Conservation (phyloP, 176 grass and related monocot genomes). For the Oryza brachyantha region DNA sequence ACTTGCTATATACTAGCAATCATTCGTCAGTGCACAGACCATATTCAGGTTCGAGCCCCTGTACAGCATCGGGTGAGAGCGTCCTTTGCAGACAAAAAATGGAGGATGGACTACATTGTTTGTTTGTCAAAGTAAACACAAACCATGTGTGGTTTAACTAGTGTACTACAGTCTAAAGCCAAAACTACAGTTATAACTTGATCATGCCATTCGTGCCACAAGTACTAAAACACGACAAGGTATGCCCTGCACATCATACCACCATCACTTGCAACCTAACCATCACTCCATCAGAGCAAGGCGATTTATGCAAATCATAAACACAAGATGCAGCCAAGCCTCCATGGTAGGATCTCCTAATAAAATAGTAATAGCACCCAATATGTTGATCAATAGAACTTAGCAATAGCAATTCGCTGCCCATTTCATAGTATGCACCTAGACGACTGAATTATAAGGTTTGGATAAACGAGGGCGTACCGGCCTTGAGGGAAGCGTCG, state of each 20-base stretch:
- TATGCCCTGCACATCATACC: background rate
- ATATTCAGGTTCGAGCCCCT: background rate
- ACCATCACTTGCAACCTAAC: conserved; percentile 9
- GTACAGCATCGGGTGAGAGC: background rate
- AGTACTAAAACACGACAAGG: background rate
- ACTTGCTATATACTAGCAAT: no score
- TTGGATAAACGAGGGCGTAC: conserved; percentile 32
- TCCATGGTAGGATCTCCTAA: background rate
- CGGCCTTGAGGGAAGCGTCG: conserved; percentile 70
- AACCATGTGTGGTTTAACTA: background rate
- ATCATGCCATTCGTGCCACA: background rate
- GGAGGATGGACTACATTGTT: background rate
- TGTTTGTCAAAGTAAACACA: background rate
- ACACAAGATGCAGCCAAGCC: background rate
- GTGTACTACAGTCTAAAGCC: background rate
- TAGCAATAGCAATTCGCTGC: background rate
- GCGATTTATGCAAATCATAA: background rate
- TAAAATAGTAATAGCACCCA: no score
- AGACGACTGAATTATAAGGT: background rate
- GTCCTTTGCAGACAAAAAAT: background rate
- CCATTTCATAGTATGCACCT: background rate
- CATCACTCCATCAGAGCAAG: background rate
- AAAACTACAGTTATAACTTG: background rate
- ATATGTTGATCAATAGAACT: background rate
- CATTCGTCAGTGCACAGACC: background rate